Evolutionary conservation across 495 filamentous ascomycete genomes (phyloP).

Genomic region (Cladorrhinum samala): DNA sequence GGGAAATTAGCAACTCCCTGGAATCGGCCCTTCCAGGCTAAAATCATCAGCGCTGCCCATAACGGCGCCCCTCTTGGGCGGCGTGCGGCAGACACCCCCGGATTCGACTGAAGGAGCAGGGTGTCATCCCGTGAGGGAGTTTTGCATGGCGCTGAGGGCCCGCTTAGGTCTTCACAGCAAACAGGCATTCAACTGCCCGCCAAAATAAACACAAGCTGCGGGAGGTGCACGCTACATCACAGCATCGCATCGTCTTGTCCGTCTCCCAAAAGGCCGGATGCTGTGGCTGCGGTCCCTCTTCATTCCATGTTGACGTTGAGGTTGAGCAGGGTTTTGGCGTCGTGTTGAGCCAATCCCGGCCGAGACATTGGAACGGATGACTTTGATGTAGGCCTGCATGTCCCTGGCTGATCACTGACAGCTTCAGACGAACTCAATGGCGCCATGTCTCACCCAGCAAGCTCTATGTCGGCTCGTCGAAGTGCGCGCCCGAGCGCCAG

Average conservation of each 20-base stretch:
- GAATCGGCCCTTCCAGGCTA: constrained; percentile 40
- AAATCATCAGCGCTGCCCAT: constrained; percentile 23
- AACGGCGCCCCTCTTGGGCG: constrained; percentile 26
- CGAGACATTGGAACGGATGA: not conserved
- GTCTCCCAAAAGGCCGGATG: not conserved
- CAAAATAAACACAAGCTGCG: too few relatives aligned
- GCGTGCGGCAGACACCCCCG: constrained; percentile 26
- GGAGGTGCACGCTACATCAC: too few relatives aligned
- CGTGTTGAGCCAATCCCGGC: not conserved
- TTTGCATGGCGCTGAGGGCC: constrained; percentile 21
- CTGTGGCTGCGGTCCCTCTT: constrained; percentile 3
- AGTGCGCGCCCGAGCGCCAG: not conserved
- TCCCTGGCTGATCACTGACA: not conserved
- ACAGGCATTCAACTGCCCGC: too few relatives aligned
- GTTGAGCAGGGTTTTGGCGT: not conserved
- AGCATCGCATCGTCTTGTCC: not conserved
- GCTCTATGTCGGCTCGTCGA: not conserved
- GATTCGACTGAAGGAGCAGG: constrained; percentile 25
- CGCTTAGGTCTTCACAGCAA: too few relatives aligned
- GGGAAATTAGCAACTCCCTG: constrained; percentile 24
- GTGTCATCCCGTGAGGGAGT: constrained; percentile 28
- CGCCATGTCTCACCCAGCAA: constrained; percentile 12
- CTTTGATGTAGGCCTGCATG: not conserved
- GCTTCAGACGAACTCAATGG: constrained; percentile 1
- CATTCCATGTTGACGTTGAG: too few relatives aligned